Evolutionary conservation across 1,284 basidiomycete genomes (phyloP), one percentile per base, ranked within the genome.

Genomic region (Ceratobasidium sp.): DNA sequence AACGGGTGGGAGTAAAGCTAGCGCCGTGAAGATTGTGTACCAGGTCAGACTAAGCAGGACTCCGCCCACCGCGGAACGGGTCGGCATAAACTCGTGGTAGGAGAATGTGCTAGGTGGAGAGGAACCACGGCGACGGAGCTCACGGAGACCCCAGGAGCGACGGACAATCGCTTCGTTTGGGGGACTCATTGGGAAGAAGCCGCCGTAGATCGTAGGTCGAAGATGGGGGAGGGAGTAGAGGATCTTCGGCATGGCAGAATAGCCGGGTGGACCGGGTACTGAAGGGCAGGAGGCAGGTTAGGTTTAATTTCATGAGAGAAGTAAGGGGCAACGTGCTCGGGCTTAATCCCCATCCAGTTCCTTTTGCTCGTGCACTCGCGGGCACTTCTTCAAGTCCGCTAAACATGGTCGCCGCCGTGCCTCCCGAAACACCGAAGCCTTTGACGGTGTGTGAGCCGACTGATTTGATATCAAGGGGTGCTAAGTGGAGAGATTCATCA

Each of bases 91-190:
- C 84, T 97, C 95, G 69, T 91, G 89, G 83, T 97, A 97, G 44
- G 86, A 86, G 86, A 96, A 95, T 6, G 26, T 61, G 18, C 3
- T 13, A 40, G 67, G 3, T 1, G 42, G 5, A 18, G 46, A 9
- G 12, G 66, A 46, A 33, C 39, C 13, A 12, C 12, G 15, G 3
- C 44, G 39, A 39, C 81, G 80, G 61, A 77, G 78, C 92, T n/a
- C n/a, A n/a, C 89, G 68, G 91, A 88, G 87, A 13, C 92, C 94
- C 87, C 92, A 94, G 28, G 94, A 92, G 76, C 96, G 91, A 80
- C 95, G 91, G 55, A 96, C 93, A 46, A 95, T 85, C 26, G 90
- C 86, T 46, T 88, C 87, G 83, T 97, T 95, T 67, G 88, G 82
- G 1, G 86, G 79, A 13, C 86, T 85, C 91, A 97, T 94, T 60